Conservation (phyloP, 257 asterid species). For the Fraxinus anomala region DNA sequence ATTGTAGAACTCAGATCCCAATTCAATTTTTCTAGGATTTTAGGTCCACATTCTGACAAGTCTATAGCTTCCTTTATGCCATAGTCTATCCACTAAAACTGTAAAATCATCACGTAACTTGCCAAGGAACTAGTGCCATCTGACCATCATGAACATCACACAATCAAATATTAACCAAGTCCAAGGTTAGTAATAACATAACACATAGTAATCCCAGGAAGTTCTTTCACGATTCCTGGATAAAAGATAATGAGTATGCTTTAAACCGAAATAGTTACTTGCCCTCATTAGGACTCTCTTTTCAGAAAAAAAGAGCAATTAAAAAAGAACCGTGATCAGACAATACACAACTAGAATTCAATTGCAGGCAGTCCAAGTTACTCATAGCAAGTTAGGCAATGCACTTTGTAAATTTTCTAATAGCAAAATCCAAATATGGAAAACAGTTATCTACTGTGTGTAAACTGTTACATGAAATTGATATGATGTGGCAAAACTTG, state of each 20-base stretch:
- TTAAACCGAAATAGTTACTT: background rate
- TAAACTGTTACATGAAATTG: background rate
- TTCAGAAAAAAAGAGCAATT: background rate
- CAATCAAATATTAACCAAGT: background rate
- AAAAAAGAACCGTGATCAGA: background rate
- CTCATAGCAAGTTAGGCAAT: background rate
- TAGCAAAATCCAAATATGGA: background rate
- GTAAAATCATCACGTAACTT: background rate
- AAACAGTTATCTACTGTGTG: background rate
- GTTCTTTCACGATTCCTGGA: background rate
- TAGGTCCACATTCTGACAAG: conserved; percentile 5
- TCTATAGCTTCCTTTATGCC: background rate
- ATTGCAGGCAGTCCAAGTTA: background rate
- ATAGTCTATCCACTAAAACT: background rate
- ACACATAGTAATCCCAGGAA: background rate
- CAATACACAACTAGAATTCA: background rate
- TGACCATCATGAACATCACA: background rate
- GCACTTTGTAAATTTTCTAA: background rate
- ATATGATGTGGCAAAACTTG: background rate
- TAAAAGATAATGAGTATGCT: background rate
- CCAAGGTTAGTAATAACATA: background rate
- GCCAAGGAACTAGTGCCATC: background rate
- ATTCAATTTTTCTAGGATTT: background rate
- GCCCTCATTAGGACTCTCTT: background rate
- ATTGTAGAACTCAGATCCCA: background rate